Percentiles rank a stretch among this genome's conserved stretches.
phyloP scores from a whole-genome alignment of 768 basidiomycete genomes.

The Coprinopsis sp. region DNA sequence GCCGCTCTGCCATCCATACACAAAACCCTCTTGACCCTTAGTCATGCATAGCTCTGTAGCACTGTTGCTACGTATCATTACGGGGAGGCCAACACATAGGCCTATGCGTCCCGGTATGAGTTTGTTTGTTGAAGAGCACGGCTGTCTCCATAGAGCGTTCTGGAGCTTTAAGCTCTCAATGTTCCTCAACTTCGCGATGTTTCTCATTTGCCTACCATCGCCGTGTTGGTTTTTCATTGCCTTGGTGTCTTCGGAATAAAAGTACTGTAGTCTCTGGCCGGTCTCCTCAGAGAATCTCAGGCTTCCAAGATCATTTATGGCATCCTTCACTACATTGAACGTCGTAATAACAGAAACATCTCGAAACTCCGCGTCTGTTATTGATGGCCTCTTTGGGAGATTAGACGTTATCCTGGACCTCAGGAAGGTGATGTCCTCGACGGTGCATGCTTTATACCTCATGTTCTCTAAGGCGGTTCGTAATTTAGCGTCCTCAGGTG shows the following conservation, averaged over 20 bases:
- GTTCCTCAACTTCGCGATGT: too few species aligned
- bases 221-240: too few species aligned
- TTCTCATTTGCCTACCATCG: too few species aligned
- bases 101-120: constrained; percentile 22
- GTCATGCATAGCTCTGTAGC: constrained; percentile 32
- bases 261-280: constrained; percentile 19
- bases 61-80: constrained; percentile 28
- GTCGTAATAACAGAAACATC: constrained; percentile 35
- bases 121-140: constrained; percentile 10
- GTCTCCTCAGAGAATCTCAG: constrained; percentile 31
- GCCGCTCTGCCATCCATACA: constrained; percentile 21
- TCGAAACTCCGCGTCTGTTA: constrained; percentile 19
- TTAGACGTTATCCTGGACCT: constrained; percentile 17
- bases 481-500: constrained; percentile 12
- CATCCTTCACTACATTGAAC: constrained; percentile 31
- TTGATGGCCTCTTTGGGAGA: too few species aligned
- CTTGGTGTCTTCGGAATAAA: constrained; percentile 27
- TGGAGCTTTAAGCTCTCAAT: too few species aligned
- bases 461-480: constrained; percentile 21
- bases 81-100: constrained; percentile 30
- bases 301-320: constrained; percentile 29
- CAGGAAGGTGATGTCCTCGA: constrained; percentile 32
- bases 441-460: constrained; percentile 23
- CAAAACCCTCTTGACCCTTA: constrained; percentile 27
- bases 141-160: constrained; percentile 16